A percentile compares a stretch with the other conserved stretches of the same genome.
These are phyloP conservation scores for Malassezia obtusa DNA, from an alignment of 1,284 basidiomycete genomes.

Conservation along the genomic window DNA sequence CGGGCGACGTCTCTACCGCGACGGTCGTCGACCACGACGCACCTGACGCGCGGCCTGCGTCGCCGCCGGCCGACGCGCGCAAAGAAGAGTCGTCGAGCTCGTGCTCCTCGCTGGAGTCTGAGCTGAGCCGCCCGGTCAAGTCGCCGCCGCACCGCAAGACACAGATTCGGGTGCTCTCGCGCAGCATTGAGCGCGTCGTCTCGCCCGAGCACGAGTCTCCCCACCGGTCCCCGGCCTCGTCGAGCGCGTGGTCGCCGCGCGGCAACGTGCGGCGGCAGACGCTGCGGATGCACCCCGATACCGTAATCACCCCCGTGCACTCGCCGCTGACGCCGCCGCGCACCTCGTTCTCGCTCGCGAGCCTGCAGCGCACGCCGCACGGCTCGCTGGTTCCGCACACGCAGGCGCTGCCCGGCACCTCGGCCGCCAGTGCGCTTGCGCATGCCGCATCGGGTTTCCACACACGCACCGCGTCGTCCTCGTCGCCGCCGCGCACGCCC, in stretches of 20 bases:
- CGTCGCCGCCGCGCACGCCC: neutral
- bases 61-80: neutral
- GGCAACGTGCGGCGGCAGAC: neutral
- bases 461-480: neutral
- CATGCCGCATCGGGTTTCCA: neutral
- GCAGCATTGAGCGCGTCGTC: neutral
- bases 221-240: neutral
- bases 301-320: neutral
- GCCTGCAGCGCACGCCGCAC: neutral
- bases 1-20: neutral
- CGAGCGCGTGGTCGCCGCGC: neutral
- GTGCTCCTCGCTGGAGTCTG: slow-evolving; percentile 13
- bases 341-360: neutral
- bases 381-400: neutral
- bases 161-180: slow-evolving; percentile 8
- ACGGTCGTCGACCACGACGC: neutral
- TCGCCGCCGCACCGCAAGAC: slow-evolving; percentile 1
- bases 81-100: neutral
- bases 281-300: neutral
- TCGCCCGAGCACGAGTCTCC: neutral
- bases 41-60: too few species aligned
- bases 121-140: neutral
- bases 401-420: neutral
- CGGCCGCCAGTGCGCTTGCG: neutral
- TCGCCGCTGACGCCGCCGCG: neutral